These are phyloP conservation scores for Penicillium brevicompactum DNA, from an alignment of 2,329 filamentous ascomycete species.

Conservation along the genomic window DNA sequence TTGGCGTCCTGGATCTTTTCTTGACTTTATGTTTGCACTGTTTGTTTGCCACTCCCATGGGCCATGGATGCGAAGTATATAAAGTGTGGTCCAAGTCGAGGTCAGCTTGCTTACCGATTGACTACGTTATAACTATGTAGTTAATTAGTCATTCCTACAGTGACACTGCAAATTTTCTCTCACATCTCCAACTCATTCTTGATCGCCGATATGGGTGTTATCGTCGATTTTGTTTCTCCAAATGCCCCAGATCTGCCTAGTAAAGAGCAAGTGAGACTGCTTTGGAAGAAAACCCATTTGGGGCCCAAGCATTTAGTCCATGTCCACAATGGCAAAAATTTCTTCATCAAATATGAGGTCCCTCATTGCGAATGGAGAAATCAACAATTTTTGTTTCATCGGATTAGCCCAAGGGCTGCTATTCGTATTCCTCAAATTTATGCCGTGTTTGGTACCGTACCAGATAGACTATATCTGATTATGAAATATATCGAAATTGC, in stretches of 20 bases:
- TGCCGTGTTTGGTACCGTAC: neutral
- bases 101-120: too few species aligned
- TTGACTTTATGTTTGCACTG: slow-evolving; percentile 32
- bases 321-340: neutral
- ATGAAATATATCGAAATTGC: neutral
- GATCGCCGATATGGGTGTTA: neutral
- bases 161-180: neutral
- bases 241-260: neutral
- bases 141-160: neutral
- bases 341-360: neutral
- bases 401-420: neutral
- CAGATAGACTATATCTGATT: neutral
- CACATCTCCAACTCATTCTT: neutral
- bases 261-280: neutral
- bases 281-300: neutral
- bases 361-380: slow-evolving; percentile 1
- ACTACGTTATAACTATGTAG: too few species aligned
- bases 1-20: slow-evolving; percentile 17
- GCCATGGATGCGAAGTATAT: too few species aligned
- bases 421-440: slow-evolving; percentile 1
- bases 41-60: slow-evolving; percentile 20
- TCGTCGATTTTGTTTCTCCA: neutral
- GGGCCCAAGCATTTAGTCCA: neutral
- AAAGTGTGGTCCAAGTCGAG: too few species aligned
- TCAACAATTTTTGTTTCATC: neutral